Evolutionary conservation across 805 yeast species (phyloP).

Genomic region (Spathaspora sp.): DNA sequence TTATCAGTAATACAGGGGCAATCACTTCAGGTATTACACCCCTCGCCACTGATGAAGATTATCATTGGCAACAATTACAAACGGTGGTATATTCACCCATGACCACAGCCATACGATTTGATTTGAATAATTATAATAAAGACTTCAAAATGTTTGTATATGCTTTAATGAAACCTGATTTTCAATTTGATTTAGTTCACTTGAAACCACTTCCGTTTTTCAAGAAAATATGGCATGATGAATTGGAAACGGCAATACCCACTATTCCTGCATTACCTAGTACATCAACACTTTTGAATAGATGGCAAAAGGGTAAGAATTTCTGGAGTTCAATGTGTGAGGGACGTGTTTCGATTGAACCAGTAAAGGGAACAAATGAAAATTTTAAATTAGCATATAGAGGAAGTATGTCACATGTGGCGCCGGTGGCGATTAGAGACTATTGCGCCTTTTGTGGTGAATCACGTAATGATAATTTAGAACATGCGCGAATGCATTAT

Average conservation of each 20-base stretch:
- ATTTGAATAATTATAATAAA: constrained; percentile 36
- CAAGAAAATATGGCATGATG: constrained; percentile 66
- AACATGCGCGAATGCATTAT: constrained; percentile 74
- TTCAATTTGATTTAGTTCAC: constrained; percentile 31
- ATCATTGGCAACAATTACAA: constrained; percentile 16
- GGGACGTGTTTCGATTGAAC: constrained; percentile 80
- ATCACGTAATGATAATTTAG: constrained; percentile 59
- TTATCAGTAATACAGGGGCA: neutral
- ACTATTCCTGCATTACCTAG: constrained; percentile 40
- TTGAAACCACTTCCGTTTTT: constrained; percentile 57
- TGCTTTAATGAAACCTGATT: constrained; percentile 29
- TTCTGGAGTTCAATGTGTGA: constrained; percentile 70
- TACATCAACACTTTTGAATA: constrained; percentile 43
- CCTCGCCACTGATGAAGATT: neutral
- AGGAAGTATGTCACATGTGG: constrained; percentile 13
- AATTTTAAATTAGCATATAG: constrained; percentile 48
- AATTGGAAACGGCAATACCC: constrained; percentile 52
- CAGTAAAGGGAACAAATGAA: constrained; percentile 80
- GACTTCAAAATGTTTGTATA: constrained; percentile 43
- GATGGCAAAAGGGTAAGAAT: constrained; percentile 43
- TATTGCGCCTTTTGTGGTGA: constrained; percentile 89
- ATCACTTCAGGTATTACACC: neutral
- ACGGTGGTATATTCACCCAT: constrained; percentile 29
- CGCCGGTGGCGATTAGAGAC: constrained; percentile 68
- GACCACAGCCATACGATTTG: constrained; percentile 40